Evolutionary conservation across 83 land plant genomes (phyloP).

Genomic region (Thuja plicata): DNA sequence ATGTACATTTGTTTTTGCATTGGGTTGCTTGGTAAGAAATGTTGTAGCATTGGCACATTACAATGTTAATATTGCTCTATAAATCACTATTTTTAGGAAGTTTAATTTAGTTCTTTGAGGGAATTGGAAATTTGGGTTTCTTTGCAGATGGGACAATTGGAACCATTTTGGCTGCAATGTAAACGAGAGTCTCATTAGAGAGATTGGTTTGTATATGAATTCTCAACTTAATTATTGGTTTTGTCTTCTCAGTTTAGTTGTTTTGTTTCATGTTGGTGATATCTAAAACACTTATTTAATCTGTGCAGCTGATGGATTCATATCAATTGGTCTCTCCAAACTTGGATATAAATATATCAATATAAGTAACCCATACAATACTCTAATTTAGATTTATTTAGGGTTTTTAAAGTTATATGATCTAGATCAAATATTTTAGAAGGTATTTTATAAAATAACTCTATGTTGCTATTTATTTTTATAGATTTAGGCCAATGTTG

Average conservation of each 20-base stretch:
- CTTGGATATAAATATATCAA: conserved; percentile 61
- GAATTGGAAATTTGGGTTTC: neutral
- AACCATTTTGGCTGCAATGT: conserved; percentile 57
- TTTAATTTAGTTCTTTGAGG: neutral
- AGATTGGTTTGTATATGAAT: conserved; percentile 31
- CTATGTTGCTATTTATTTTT: neutral
- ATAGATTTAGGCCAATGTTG: neutral
- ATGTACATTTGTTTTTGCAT: neutral
- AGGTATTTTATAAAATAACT: neutral
- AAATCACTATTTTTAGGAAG: neutral
- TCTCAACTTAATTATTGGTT: neutral
- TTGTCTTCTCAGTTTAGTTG: neutral
- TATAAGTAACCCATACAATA: conserved; percentile 30
- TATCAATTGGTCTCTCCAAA: conserved; percentile 52
- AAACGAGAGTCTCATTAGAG: conserved; percentile 33
- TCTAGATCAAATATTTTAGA: neutral
- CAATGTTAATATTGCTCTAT: neutral
- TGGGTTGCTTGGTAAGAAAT: neutral
- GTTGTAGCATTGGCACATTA: neutral
- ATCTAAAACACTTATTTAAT: neutral
- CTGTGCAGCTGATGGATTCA: conserved; percentile 55
- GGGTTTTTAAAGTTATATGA: neutral
- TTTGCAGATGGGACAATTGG: conserved; percentile 73
- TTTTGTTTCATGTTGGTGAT: conserved; percentile 1
- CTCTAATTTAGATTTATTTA: neutral